These are phyloP conservation scores for Meredithiella fracta DNA, from an alignment of 2,329 filamentous ascomycete genomes.

Conservation along the genomic window DNA sequence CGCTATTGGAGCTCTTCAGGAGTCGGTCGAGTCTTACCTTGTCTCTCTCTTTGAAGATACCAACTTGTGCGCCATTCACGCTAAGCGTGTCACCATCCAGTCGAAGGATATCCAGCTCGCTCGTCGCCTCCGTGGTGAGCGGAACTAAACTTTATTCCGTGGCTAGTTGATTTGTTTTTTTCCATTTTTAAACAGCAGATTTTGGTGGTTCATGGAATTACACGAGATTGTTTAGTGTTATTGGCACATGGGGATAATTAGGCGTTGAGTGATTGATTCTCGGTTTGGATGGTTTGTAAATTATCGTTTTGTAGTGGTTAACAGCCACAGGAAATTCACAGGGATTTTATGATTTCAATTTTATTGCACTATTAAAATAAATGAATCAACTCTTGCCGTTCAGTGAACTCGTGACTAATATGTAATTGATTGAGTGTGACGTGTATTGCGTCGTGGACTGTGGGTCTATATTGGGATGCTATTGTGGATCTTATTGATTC, in stretches of 20 bases:
- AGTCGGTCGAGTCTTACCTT: constrained; percentile 97
- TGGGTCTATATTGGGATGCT: too few relatives aligned
- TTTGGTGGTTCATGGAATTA: constrained; percentile 10
- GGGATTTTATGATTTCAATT: constrained; percentile 11
- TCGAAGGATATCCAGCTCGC: constrained; percentile 95
- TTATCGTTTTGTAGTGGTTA: constrained; percentile 14
- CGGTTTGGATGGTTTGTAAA: constrained; percentile 15
- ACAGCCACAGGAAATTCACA: constrained; percentile 13
- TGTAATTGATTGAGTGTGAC: background rate
- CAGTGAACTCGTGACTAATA: background rate
- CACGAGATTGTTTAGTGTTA: constrained; percentile 14
- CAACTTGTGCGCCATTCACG: constrained; percentile 96
- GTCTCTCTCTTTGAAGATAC: constrained; percentile 97
- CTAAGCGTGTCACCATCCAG: constrained; percentile 98
- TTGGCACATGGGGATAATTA: constrained; percentile 13
- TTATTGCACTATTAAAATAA: constrained; percentile 1
- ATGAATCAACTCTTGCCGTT: background rate
- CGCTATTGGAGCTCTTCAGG: constrained; percentile 91
- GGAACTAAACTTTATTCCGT: constrained; percentile 43
- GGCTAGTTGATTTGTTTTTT: constrained; percentile 5
- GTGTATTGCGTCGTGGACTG: background rate
- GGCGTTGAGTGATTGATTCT: constrained; percentile 14
- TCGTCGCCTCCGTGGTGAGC: constrained; percentile 84
- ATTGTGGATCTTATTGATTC: too few relatives aligned
- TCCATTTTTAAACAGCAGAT: background rate